A percentile compares a stretch with the other conserved stretches of the same genome.
phyloP scores from a whole-genome alignment of 257 asterid species.

The Fraxinus pennsylvanica region DNA sequence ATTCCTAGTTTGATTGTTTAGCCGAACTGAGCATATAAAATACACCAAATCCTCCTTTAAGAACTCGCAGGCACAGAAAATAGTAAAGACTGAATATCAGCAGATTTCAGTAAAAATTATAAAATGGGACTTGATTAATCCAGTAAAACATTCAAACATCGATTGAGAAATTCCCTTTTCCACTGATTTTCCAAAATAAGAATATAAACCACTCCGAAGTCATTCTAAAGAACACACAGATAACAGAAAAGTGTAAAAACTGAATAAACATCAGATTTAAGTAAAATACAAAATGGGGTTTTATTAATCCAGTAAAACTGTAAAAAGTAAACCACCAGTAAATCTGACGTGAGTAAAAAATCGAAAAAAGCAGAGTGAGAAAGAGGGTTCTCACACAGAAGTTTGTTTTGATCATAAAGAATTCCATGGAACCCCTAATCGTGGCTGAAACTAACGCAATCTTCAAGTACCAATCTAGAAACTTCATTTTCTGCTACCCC shows the following conservation, averaged over 20 bases:
- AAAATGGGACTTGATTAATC: neutral
- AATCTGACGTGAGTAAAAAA: neutral
- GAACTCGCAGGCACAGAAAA: conserved; percentile 2
- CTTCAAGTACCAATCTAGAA: conserved; percentile 84
- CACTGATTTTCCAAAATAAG: neutral
- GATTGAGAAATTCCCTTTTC: neutral
- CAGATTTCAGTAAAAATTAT: neutral
- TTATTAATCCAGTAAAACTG: neutral
- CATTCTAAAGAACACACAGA: neutral
- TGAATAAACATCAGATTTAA: neutral
- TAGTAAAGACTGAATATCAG: neutral
- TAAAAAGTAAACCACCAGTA: neutral
- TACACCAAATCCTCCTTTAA: neutral
- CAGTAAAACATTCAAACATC: neutral
- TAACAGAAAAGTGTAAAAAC: neutral
- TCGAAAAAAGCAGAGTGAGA: conserved; percentile 24
- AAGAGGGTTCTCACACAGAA: conserved; percentile 79
- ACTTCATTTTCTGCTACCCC: conserved; percentile 53
- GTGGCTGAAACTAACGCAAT: conserved; percentile 60
- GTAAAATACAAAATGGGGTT: neutral
- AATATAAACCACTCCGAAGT: neutral
- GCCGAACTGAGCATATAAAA: neutral
- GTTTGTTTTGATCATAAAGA: conserved; percentile 95
- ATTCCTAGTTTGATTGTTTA: neutral
- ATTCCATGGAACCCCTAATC: conserved; percentile 89